Evolutionary conservation across 257 asterid species (phyloP).

Genomic region (Solanum chilense): DNA sequence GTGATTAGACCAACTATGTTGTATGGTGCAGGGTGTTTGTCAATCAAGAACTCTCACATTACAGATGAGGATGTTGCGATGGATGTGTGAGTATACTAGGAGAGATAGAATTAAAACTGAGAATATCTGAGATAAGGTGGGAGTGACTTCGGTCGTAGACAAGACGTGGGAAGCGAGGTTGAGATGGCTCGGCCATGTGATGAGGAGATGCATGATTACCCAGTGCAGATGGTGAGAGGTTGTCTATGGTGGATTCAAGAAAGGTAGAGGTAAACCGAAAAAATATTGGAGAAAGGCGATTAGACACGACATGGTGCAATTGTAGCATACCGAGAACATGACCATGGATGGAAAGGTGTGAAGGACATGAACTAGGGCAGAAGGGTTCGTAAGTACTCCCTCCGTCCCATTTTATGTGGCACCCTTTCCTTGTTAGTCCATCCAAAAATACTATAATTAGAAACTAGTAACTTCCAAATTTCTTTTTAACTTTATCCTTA

Average conservation of each 20-base stretch:
- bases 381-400: not conserved
- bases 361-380: not conserved
- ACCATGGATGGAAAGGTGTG: not conserved
- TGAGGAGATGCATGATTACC: not conserved
- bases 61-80: too few species aligned
- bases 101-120: not conserved
- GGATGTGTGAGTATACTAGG: not conserved
- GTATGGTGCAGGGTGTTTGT: not conserved
- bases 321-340: not conserved
- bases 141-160: not conserved
- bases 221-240: not conserved
- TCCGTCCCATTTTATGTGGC: not conserved
- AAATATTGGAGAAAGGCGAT: not conserved
- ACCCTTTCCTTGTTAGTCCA: too few species aligned
- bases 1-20: not conserved
- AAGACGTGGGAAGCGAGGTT: not conserved
- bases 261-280: not conserved
- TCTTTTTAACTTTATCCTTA: too few species aligned
- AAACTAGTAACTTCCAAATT: too few species aligned
- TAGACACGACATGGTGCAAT: not conserved
- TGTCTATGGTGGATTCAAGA: not conserved
- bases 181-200: not conserved
- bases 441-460: too few species aligned
- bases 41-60: not conserved
- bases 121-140: not conserved